Evolutionary conservation across 768 basidiomycete genomes (phyloP).

Genomic region (Suillus alpinus): DNA sequence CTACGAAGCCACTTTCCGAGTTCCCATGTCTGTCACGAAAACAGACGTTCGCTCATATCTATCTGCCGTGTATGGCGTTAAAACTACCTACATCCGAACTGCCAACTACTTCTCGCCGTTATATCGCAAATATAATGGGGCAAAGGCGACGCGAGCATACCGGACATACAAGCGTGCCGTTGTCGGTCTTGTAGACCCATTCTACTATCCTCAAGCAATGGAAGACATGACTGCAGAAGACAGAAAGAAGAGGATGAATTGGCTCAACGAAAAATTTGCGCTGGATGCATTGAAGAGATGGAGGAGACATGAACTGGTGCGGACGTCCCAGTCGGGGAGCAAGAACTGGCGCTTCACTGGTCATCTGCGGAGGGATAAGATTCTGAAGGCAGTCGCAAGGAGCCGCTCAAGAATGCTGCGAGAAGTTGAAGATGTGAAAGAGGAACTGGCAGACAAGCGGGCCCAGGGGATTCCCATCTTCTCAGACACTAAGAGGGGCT

Average conservation of each 20-base stretch:
- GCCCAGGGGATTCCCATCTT: conserved; percentile 21
- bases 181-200: conserved; percentile 88
- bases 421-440: conserved; percentile 36
- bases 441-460: conserved; percentile 25
- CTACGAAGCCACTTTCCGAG: conserved; percentile 90
- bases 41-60: conserved; percentile 89
- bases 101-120: conserved; percentile 77
- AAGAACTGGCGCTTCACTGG: conserved; percentile 38
- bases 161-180: conserved; percentile 88
- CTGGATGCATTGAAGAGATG: conserved; percentile 34
- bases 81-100: conserved; percentile 93
- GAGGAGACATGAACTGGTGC: conserved; percentile 32
- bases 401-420: conserved; percentile 43
- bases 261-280: conserved; percentile 61
- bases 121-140: conserved; percentile 26
- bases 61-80: conserved; percentile 78
- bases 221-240: conserved; percentile 72
- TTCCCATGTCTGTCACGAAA: conserved; percentile 88
- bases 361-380: conserved; percentile 45
- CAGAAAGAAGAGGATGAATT: conserved; percentile 52
- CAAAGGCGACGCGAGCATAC: conserved; percentile 32
- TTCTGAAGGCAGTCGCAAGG: conserved; percentile 48
- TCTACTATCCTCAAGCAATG: conserved; percentile 83
- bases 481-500: conserved; percentile 11
- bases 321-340: conserved; percentile 34